Conservation (phyloP, 2,329 filamentous ascomycete species). For the Mariannaea elegans region DNA sequence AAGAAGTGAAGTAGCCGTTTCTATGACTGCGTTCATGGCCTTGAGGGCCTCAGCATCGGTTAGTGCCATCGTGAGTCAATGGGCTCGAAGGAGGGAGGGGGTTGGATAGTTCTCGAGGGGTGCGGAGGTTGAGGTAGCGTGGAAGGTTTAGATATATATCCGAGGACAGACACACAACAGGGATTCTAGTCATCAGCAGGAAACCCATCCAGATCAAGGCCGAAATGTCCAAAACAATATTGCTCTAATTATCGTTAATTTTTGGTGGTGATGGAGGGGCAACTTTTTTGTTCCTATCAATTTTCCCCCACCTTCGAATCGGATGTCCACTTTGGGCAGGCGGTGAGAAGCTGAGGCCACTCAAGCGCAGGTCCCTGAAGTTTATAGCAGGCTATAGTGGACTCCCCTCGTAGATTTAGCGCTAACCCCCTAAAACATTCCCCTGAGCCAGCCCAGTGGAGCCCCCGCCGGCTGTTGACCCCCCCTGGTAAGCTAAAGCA, state of each 20-base stretch:
- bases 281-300: constrained; percentile 18
- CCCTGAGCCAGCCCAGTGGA: neutral
- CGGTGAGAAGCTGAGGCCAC: neutral
- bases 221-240: neutral
- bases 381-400: neutral
- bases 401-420: neutral
- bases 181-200: neutral
- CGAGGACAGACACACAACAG: no score
- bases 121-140: neutral
- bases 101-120: neutral
- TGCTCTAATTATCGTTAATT: constrained; percentile 7
- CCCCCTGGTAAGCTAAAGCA: constrained; percentile 15
- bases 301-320: constrained; percentile 16
- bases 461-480: neutral
- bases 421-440: constrained; percentile 6
- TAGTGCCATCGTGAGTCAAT: constrained; percentile 33
- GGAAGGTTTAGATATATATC: no score
- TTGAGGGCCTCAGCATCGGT: constrained; percentile 43
- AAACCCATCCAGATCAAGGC: neutral
- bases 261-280: constrained; percentile 42
- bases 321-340: constrained; percentile 32
- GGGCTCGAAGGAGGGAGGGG: neutral
- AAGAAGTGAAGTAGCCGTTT: constrained; percentile 50
- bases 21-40: constrained; percentile 50
- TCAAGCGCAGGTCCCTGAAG: neutral